Conservation (phyloP, 768 basidiomycete genomes). For the Phaeotremella skinneri region DNA sequence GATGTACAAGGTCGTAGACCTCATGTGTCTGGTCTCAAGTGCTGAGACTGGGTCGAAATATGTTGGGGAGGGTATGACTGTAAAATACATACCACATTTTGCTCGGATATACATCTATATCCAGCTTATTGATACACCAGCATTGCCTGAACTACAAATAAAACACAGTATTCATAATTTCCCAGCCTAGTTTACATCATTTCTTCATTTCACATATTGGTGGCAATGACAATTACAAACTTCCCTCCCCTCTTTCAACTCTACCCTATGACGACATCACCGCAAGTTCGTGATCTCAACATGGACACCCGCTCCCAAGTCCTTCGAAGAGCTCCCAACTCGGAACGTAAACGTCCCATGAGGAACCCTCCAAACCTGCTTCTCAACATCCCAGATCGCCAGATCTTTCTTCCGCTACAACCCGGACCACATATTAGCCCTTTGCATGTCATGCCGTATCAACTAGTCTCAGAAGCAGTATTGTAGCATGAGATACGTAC, state of each 20-base stretch:
- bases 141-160: too few species aligned
- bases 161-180: too few species aligned
- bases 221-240: too few species aligned
- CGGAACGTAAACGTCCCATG: constrained; percentile 63
- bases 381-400: constrained; percentile 66
- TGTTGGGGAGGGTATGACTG: too few species aligned
- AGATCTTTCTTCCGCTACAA: constrained; percentile 46
- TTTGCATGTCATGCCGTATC: too few species aligned
- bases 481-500: constrained; percentile 18
- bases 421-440: background rate
- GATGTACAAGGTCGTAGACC: too few species aligned
- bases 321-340: constrained; percentile 55
- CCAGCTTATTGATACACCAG: too few species aligned
- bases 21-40: constrained; percentile 17
- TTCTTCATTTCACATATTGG: too few species aligned
- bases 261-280: background rate
- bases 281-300: background rate
- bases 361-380: constrained; percentile 75
- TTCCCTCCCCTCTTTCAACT: too few species aligned
- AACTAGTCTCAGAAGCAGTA: background rate
- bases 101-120: too few species aligned
- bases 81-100: too few species aligned
- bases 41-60: constrained; percentile 4
- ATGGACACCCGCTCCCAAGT: constrained; percentile 39
- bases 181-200: too few species aligned